Evolutionary conservation across 2,329 filamentous ascomycete species (phyloP).

Genomic region (Mycosphaerella arachidis): DNA sequence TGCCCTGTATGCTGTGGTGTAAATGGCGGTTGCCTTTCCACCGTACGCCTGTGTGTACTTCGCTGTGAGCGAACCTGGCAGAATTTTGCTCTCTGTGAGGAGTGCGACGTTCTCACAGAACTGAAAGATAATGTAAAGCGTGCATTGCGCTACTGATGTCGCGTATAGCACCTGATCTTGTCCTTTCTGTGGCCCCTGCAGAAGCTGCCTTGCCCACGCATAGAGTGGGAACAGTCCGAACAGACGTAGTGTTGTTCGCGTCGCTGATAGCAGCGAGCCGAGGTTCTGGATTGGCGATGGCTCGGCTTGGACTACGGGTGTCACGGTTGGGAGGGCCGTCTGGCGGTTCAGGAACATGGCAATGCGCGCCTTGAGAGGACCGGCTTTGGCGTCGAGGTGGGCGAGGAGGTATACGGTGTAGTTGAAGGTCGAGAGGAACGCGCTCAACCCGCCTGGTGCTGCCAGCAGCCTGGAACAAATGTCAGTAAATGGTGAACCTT

Average conservation of each 20-base stretch:
- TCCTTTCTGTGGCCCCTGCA: constrained; percentile 39
- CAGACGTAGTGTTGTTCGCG: constrained; percentile 42
- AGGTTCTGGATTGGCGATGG: constrained; percentile 33
- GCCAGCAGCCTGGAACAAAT: constrained; percentile 37
- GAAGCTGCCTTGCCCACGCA: constrained; percentile 41
- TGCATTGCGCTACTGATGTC: constrained; percentile 39
- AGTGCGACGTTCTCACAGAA: constrained; percentile 42
- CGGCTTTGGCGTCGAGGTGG: constrained; percentile 39
- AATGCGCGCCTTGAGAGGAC: constrained; percentile 33
- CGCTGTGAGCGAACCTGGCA: constrained; percentile 35
- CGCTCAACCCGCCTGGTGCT: constrained; percentile 41
- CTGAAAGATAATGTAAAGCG: constrained; percentile 43
- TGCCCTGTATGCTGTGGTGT: constrained; percentile 40
- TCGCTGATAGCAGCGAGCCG: constrained; percentile 38
- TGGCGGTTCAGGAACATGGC: constrained; percentile 32
- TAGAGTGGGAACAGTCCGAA: constrained; percentile 43
- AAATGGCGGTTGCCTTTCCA: constrained; percentile 36
- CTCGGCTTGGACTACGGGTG: constrained; percentile 16
- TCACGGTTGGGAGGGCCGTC: constrained; percentile 13
- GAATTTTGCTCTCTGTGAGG: constrained; percentile 40
- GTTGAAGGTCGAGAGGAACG: constrained; percentile 46
- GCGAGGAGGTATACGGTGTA: constrained; percentile 45
- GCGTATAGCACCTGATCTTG: constrained; percentile 41
- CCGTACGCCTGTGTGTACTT: constrained; percentile 31
- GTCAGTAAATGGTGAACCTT: not conserved